Conservation (phyloP, 441 rosid genomes). For the Oxalis stricta region DNA sequence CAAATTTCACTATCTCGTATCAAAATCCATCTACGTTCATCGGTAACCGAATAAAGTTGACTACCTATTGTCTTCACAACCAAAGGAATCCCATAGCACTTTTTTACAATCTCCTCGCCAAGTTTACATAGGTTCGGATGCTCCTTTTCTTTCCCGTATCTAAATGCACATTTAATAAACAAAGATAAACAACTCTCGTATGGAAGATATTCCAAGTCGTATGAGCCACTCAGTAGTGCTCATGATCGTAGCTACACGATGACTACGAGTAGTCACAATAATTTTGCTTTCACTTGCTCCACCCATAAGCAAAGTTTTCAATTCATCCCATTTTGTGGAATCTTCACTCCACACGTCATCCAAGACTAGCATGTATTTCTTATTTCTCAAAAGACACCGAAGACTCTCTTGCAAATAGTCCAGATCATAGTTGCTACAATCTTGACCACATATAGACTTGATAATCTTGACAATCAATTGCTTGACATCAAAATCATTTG, state of each 20-base stretch:
- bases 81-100: constrained; percentile 21
- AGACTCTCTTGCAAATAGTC: not conserved
- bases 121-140: not conserved
- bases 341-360: constrained; percentile 4
- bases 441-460: not conserved
- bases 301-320: not conserved
- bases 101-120: constrained; percentile 10
- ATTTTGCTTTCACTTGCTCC: constrained; percentile 12
- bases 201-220: constrained; percentile 3
- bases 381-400: not conserved
- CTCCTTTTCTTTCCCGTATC: not conserved
- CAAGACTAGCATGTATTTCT: constrained; percentile 2
- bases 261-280: constrained; percentile 14
- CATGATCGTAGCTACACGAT: not conserved
- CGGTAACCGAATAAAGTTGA: constrained; percentile 1
- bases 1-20: constrained; percentile 3
- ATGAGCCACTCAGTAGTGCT: not conserved
- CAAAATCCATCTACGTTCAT: constrained; percentile 6
- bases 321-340: not conserved
- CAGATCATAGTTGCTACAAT: not conserved
- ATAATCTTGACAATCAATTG: not conserved
- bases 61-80: constrained; percentile 16
- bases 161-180: constrained; percentile 3
- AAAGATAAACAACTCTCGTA: not conserved
- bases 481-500: not conserved